Conservation (phyloP, 352 stramenopile species). For the Aphanomyces astaci region DNA sequence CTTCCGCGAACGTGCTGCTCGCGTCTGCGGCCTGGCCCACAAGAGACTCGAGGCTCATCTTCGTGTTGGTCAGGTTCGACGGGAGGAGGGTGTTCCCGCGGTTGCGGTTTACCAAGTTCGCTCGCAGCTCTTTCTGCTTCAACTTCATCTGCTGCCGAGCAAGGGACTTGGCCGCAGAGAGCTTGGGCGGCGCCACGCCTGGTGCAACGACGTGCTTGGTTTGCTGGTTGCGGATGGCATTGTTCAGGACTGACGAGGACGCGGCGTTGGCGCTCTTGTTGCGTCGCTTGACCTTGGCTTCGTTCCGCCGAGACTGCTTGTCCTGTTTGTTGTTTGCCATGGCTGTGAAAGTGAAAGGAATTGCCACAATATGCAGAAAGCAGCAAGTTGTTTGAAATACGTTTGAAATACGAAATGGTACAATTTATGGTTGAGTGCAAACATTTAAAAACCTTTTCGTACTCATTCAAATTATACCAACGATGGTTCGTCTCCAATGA, state of each 20-base stretch:
- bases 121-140: slow-evolving; percentile 15
- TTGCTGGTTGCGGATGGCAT: neutral
- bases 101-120: slow-evolving; percentile 1
- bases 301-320: slow-evolving; percentile 18
- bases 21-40: neutral
- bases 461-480: neutral
- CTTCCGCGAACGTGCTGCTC: neutral
- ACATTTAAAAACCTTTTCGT: neutral
- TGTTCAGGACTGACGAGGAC: neutral
- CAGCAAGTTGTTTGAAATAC: neutral
- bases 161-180: slow-evolving; percentile 1
- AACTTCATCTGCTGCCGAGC: slow-evolving; percentile 11
- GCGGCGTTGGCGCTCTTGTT: slow-evolving; percentile 4
- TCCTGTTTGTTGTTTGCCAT: slow-evolving; percentile 24
- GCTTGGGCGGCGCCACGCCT: slow-evolving; percentile 16
- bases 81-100: neutral
- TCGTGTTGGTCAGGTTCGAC: neutral
- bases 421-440: no score
- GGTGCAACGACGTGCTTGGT: neutral
- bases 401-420: neutral
- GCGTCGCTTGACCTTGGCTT: slow-evolving; percentile 22
- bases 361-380: no score
- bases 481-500: neutral
- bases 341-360: neutral
- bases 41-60: slow-evolving; percentile 10